phyloP scores from a whole-genome alignment of 352 stramenopile genomes.

The Phytopythium helicoides region DNA sequence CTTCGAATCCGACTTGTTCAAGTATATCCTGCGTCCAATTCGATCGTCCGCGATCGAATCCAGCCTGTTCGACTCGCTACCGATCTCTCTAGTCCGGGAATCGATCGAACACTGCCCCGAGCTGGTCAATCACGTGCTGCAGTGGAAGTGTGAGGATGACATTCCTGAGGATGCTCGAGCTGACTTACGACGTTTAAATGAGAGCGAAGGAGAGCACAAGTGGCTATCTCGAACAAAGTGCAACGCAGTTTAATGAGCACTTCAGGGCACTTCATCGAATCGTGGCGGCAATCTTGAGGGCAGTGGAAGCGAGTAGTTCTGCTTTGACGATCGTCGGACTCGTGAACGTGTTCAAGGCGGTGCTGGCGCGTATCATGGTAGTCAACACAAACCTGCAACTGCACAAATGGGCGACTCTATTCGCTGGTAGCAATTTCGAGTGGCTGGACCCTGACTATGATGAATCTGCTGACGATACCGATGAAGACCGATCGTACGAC shows the following conservation, averaged over 20 bases:
- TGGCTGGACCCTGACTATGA: constrained; percentile 62
- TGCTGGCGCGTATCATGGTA: constrained; percentile 39
- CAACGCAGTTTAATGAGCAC: constrained; percentile 18
- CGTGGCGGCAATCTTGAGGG: constrained; percentile 16
- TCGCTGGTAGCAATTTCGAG: constrained; percentile 51
- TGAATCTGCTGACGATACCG: constrained; percentile 34
- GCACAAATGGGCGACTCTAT: constrained; percentile 77
- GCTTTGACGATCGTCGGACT: constrained; percentile 24
- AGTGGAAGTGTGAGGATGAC: constrained; percentile 71
- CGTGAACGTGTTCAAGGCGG: constrained; percentile 58
- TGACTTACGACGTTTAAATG: constrained; percentile 17
- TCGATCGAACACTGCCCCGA: constrained; percentile 78
- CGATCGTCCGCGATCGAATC: constrained; percentile 79
- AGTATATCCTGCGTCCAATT: constrained; percentile 74
- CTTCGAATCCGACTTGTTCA: constrained; percentile 70
- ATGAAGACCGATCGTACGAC: constrained; percentile 64
- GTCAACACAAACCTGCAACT: constrained; percentile 69
- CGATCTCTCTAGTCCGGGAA: constrained; percentile 71
- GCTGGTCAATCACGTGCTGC: constrained; percentile 71
- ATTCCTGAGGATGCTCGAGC: constrained; percentile 44
- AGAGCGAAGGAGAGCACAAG: constrained; percentile 12
- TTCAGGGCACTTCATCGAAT: constrained; percentile 23
- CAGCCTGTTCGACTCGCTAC: constrained; percentile 66
- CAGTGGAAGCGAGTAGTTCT: constrained; percentile 14
- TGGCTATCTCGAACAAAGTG: constrained; percentile 28